phyloP scores from a whole-genome alignment of 768 basidiomycete genomes.

The Panellus pusillus region DNA sequence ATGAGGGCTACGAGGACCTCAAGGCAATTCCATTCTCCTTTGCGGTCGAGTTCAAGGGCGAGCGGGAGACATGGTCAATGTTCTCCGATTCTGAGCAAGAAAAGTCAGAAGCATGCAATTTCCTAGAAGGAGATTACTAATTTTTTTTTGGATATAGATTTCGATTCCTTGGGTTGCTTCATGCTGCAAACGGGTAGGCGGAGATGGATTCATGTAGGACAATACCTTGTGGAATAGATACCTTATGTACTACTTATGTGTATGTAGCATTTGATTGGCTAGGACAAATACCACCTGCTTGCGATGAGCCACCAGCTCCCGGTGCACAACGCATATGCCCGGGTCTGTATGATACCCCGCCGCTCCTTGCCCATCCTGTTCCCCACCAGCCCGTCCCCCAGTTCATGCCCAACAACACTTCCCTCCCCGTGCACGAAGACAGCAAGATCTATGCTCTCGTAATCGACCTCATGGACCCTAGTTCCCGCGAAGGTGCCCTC shows the following conservation, averaged over 20 bases:
- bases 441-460: conserved; percentile 89
- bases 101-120: conserved; percentile 32
- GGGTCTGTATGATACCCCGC: conserved; percentile 67
- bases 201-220: neutral
- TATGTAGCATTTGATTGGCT: neutral
- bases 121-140: too few relatives aligned
- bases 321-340: conserved; percentile 61
- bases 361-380: conserved; percentile 59
- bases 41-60: conserved; percentile 59
- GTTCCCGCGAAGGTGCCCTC: conserved; percentile 84
- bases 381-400: conserved; percentile 47
- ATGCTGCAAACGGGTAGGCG: conserved; percentile 19
- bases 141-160: conserved; percentile 1
- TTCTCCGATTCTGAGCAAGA: conserved; percentile 64
- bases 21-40: conserved; percentile 67
- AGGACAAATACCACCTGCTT: neutral
- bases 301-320: conserved; percentile 59
- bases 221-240: conserved; percentile 15
- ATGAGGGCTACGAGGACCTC: conserved; percentile 67
- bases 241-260: neutral
- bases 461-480: conserved; percentile 80
- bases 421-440: conserved; percentile 49
- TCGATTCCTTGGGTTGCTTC: conserved; percentile 47
- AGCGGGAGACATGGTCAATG: conserved; percentile 51
- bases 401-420: conserved; percentile 36